These are phyloP conservation scores for Asparagopsis taxiformis DNA, from an alignment of 31 red algal species.

Conservation along the genomic window DNA sequence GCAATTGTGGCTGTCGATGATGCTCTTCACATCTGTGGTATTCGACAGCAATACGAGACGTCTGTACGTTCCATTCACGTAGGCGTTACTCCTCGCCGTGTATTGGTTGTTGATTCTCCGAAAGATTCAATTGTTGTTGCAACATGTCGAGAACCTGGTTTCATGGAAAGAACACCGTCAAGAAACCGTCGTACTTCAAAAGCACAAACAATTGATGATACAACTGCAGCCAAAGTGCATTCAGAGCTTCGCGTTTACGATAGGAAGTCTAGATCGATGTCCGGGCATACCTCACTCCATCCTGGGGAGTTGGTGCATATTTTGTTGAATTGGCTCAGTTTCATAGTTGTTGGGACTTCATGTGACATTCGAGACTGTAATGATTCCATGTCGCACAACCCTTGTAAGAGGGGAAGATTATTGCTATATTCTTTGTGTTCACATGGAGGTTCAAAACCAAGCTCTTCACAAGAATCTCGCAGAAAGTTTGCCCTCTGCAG, in stretches of 20 bases:
- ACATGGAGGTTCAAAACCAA: not conserved
- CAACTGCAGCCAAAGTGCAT: conserved; percentile 4
- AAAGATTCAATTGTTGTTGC: conserved; percentile 62
- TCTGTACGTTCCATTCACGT: conserved; percentile 66
- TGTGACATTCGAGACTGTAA: conserved; percentile 16
- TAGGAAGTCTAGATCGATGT: conserved; percentile 7
- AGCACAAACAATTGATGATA: too few species aligned
- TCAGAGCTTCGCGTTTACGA: conserved; percentile 40
- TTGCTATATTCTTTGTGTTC: conserved; percentile 31
- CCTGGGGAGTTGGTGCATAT: conserved; percentile 61
- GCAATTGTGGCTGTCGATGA: conserved; percentile 41
- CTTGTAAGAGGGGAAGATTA: conserved; percentile 35
- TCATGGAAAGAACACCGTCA: too few species aligned
- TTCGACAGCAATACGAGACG: conserved; percentile 38
- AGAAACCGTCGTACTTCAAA: too few species aligned
- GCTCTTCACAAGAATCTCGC: not conserved
- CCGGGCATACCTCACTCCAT: conserved; percentile 21
- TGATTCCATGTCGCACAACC: conserved; percentile 5
- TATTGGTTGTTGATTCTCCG: conserved; percentile 18
- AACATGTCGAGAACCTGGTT: too few species aligned
- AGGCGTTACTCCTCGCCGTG: conserved; percentile 59
- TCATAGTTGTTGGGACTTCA: conserved; percentile 65
- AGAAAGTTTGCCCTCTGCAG: conserved; percentile 33
- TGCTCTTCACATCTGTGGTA: conserved; percentile 55
- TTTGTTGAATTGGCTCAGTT: conserved; percentile 42